These are phyloP conservation scores for Leccinum ponderosum DNA, from an alignment of 1,284 basidiomycete genomes.

Conservation along the genomic window DNA sequence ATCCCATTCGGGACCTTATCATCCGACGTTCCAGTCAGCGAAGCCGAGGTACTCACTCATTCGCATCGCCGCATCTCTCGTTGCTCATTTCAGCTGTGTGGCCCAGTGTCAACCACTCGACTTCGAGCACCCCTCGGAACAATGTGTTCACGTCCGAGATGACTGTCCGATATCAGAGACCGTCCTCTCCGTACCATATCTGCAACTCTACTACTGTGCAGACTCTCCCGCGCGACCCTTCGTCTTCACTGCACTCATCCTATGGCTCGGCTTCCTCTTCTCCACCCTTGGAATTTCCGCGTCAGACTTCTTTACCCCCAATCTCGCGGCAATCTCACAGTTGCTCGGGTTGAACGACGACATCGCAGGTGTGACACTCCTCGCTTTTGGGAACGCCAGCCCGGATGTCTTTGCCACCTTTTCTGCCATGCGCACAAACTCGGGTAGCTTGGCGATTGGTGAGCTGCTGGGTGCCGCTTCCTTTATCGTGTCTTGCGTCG, in stretches of 20 bases:
- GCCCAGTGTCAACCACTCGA: slow-evolving; percentile 61
- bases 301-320: slow-evolving; percentile 95
- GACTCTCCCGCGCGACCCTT: slow-evolving; percentile 51
- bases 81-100: neutral
- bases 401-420: slow-evolving; percentile 96
- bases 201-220: slow-evolving; percentile 70
- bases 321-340: slow-evolving; percentile 83
- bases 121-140: slow-evolving; percentile 47
- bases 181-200: slow-evolving; percentile 69
- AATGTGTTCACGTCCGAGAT: slow-evolving; percentile 63
- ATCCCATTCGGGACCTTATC: neutral
- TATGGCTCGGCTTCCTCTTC: slow-evolving; percentile 86
- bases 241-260: slow-evolving; percentile 58
- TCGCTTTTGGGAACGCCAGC: slow-evolving; percentile 93
- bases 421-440: slow-evolving; percentile 84
- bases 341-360: slow-evolving; percentile 86
- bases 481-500: slow-evolving; percentile 95
- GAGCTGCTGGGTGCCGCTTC: slow-evolving; percentile 94
- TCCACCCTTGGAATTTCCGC: slow-evolving; percentile 90
- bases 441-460: slow-evolving; percentile 90
- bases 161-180: slow-evolving; percentile 58
- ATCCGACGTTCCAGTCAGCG: neutral
- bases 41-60: slow-evolving; percentile 12
- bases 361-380: slow-evolving; percentile 89
- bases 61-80: neutral